Conservation (phyloP, 2,329 filamentous ascomycete species). For the Monosporascus sp. region DNA sequence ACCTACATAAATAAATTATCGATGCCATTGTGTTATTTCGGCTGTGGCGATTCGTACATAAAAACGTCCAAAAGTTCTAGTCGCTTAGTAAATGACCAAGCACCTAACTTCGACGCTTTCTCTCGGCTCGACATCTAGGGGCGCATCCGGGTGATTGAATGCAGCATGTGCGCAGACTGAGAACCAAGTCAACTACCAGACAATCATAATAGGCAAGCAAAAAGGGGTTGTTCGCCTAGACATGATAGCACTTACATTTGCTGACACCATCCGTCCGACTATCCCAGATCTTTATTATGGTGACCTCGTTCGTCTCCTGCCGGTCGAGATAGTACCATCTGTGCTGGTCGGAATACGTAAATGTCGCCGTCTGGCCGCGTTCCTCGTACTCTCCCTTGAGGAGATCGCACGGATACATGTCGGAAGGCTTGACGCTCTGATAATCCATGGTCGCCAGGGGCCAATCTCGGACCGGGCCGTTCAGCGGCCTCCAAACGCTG, state of each 20-base stretch:
- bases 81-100: not conserved
- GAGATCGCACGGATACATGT: constrained; percentile 8
- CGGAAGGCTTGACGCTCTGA: not conserved
- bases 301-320: constrained; percentile 9
- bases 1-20: too few relatives aligned
- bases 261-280: constrained; percentile 6
- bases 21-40: too few relatives aligned
- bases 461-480: constrained; percentile 2
- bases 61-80: too few relatives aligned
- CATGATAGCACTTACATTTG: not conserved
- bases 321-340: constrained; percentile 10
- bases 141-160: constrained; percentile 3
- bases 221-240: not conserved
- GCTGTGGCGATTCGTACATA: too few relatives aligned
- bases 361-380: constrained; percentile 8
- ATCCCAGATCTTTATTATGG: constrained; percentile 14
- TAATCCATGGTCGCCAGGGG: constrained; percentile 9
- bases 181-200: not conserved
- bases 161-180: constrained; percentile 16
- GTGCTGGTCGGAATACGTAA: constrained; percentile 2
- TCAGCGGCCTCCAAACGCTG: constrained; percentile 10
- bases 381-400: constrained; percentile 4
- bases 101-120: constrained; percentile 11
- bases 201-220: not conserved
- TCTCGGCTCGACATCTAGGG: constrained; percentile 2